Base-by-base conservation (phyloP, 495 filamentous ascomycete genomes). In the Penicillium lagena region DNA sequence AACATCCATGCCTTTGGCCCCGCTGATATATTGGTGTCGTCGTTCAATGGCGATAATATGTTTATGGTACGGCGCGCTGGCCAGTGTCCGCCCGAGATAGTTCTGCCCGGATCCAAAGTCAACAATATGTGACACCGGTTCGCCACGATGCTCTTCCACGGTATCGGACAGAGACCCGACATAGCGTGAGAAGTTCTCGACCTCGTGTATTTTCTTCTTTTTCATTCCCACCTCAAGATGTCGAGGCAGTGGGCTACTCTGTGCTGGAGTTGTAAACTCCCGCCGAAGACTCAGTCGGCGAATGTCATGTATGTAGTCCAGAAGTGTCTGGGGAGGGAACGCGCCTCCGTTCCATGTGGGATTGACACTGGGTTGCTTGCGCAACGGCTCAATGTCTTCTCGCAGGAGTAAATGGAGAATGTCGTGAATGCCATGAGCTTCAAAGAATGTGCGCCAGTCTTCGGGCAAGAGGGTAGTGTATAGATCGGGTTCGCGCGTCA, bases 21-120 rank as follows among this genome's bases (percentile, higher is more conserved):
- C 89, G 29, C 75, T 76, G 54, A 96, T 90, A 55, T 95, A 95
- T 47, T 82, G 79, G 39, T 85, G 79, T 53, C 81, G 86, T 51
- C 88, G 87, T 63, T 98, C 93, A 49, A 98, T 86, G 11, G 93
- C 93, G 46, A 96, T 78, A 41, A 97, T 86, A 52, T 89, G 79
- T 53, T 81, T 82, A 49, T 89, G 85, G 60, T 94, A 95, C 1
- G 90, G 90, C 39, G 81, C 72, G 49, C 81, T 86, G 9, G 93
- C 91, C 36, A 98, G 66, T 1, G 87, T 85, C 35, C 93, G 80
- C 9, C 93, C 90, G 1, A 98, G 79, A 58, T 98, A 98, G 53
- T 93, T 96, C 57, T 96, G 93, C 0, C 93, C 93, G 39, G 88
- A 94, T 15, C 93, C 93, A 63, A 96, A 96, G 63, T 98, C 93